Conservation (phyloP, 495 filamentous ascomycete species). For the Podospora bellae-mahoneyi region DNA sequence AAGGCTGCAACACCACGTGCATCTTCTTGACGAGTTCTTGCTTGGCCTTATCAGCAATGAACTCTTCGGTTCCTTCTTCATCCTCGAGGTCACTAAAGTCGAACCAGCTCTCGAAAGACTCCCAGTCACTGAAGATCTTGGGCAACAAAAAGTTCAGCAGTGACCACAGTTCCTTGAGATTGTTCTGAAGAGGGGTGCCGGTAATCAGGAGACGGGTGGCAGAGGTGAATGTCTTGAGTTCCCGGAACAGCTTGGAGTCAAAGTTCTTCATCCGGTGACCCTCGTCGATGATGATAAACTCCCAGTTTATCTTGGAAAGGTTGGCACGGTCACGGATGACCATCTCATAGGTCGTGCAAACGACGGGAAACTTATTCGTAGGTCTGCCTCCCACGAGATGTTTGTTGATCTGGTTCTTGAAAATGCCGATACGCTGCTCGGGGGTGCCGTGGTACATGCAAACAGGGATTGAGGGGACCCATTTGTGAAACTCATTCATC, state of each 20-base stretch:
- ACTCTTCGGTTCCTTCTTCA: constrained; percentile 62
- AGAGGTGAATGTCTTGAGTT: constrained; percentile 81
- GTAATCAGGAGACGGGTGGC: constrained; percentile 90
- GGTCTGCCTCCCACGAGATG: constrained; percentile 45
- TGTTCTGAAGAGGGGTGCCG: constrained; percentile 93
- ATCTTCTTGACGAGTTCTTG: constrained; percentile 82
- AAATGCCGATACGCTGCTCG: constrained; percentile 66
- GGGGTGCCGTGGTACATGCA: constrained; percentile 87
- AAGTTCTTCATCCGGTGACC: constrained; percentile 97
- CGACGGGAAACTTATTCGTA: constrained; percentile 71
- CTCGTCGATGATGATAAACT: constrained; percentile 97
- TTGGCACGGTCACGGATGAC: constrained; percentile 83
- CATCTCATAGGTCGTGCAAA: constrained; percentile 94
- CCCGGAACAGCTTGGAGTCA: constrained; percentile 84
- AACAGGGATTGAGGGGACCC: constrained; percentile 82
- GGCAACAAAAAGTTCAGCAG: constrained; percentile 91
- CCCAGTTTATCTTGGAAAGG: constrained; percentile 81
- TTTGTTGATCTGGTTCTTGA: constrained; percentile 59
- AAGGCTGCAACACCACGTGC: constrained; percentile 87
- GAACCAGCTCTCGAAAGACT: constrained; percentile 91
- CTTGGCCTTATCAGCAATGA: constrained; percentile 73
- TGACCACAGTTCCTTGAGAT: constrained; percentile 92
- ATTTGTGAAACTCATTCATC: constrained; percentile 90
- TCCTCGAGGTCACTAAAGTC: constrained; percentile 89
- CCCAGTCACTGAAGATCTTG: constrained; percentile 83